phyloP scores from a whole-genome alignment of 2,329 filamentous ascomycete genomes.

The Cytospora paraplurivora region DNA sequence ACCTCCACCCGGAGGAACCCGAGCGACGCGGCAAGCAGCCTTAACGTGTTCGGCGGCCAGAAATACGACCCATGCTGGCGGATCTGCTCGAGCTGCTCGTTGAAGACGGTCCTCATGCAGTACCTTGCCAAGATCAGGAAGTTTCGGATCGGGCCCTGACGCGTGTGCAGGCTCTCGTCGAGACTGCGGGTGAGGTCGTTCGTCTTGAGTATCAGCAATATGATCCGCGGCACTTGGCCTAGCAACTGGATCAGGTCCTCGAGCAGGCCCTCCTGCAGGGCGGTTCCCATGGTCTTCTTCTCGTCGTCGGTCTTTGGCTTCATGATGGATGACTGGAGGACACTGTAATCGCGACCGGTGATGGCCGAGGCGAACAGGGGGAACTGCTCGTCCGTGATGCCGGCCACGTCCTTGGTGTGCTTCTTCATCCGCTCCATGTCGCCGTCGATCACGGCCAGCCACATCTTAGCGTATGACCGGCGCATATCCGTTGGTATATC shows the following conservation, averaged over 20 bases:
- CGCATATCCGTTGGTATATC: conserved; percentile 80
- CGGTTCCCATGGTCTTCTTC: conserved; percentile 82
- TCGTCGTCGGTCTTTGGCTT: conserved; percentile 70
- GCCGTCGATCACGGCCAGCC: conserved; percentile 91
- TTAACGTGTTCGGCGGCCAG: conserved; percentile 58
- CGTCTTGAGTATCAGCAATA: conserved; percentile 93
- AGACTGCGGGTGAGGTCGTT: conserved; percentile 94
- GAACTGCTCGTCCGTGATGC: conserved; percentile 86
- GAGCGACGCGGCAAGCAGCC: conserved; percentile 58
- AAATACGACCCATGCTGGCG: conserved; percentile 54
- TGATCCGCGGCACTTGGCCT: conserved; percentile 85
- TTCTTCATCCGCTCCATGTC: conserved; percentile 84
- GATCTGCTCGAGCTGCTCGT: conserved; percentile 64
- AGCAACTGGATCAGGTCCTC: conserved; percentile 86
- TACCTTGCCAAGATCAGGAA: conserved; percentile 72
- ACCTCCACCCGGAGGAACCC: conserved; percentile 61
- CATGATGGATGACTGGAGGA: conserved; percentile 64
- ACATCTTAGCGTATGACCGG: conserved; percentile 91
- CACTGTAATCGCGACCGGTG: conserved; percentile 85
- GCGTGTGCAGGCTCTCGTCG: conserved; percentile 85
- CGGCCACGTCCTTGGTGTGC: conserved; percentile 86
- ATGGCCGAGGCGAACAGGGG: conserved; percentile 95
- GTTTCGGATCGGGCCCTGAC: conserved; percentile 63
- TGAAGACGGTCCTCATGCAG: conserved; percentile 66
- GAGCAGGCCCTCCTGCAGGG: conserved; percentile 84